Evolutionary conservation across 768 basidiomycete species (phyloP).

Genomic region (Butyriboletus loyo): DNA sequence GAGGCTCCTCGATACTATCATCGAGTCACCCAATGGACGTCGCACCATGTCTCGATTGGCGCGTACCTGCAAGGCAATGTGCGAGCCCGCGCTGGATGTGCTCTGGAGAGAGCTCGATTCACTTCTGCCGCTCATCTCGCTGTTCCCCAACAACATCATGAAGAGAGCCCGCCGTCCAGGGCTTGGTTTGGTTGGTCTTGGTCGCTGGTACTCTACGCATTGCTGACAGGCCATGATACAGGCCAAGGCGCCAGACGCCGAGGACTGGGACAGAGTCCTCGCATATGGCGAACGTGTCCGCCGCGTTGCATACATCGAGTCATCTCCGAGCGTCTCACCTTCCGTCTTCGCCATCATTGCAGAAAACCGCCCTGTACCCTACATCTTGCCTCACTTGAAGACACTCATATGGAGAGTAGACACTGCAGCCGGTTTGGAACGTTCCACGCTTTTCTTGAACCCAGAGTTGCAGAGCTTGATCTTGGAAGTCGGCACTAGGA

Average conservation of each 20-base stretch:
- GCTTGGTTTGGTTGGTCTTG: conserved; percentile 63
- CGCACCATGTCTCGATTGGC: conserved; percentile 68
- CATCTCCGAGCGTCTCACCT: conserved; percentile 57
- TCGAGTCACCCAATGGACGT: conserved; percentile 60
- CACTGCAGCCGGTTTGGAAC: conserved; percentile 61
- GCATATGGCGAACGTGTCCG: conserved; percentile 66
- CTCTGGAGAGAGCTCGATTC: conserved; percentile 81
- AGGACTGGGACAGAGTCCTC: conserved; percentile 68
- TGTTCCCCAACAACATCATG: conserved; percentile 67
- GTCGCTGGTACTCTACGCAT: not conserved
- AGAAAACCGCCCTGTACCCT: conserved; percentile 57
- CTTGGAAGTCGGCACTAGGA: conserved; percentile 57
- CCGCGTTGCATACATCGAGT: conserved; percentile 69
- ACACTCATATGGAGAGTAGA: conserved; percentile 73
- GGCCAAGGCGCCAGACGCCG: conserved; percentile 58
- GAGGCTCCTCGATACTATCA: conserved; percentile 49
- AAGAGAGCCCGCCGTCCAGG: conserved; percentile 72
- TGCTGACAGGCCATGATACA: conserved; percentile 25
- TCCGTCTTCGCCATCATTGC: conserved; percentile 67
- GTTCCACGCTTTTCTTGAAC: conserved; percentile 61
- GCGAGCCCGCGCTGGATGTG: conserved; percentile 65
- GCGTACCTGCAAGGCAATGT: conserved; percentile 71
- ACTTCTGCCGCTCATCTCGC: conserved; percentile 63
- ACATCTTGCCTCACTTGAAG: conserved; percentile 67
- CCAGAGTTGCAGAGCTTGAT: conserved; percentile 59